Conservation (phyloP, 1,284 basidiomycete genomes). For the Cryptococcus depauperatus region DNA sequence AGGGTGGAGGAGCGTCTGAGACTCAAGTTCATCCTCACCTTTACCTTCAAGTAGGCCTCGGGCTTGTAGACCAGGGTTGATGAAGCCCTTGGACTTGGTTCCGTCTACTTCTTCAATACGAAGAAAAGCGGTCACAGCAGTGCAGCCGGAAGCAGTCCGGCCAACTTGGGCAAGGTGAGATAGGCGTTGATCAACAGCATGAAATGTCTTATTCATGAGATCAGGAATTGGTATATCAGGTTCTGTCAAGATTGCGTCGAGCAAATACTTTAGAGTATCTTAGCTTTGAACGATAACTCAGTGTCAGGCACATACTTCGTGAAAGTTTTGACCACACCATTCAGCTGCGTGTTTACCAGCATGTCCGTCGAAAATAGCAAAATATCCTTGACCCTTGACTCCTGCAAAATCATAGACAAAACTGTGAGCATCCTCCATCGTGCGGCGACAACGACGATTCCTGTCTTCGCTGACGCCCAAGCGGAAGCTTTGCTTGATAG, state of each 20-base stretch:
- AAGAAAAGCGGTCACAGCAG: constrained; percentile 93
- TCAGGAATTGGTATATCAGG: constrained; percentile 63
- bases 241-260: constrained; percentile 41
- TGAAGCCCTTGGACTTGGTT: constrained; percentile 33
- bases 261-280: constrained; percentile 33
- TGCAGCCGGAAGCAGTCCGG: constrained; percentile 93
- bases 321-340: constrained; percentile 96
- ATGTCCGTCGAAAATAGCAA: constrained; percentile 96
- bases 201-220: constrained; percentile 86
- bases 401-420: constrained; percentile 90
- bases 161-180: constrained; percentile 75
- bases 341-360: constrained; percentile 98
- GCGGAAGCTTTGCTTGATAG: too few species aligned
- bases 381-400: constrained; percentile 90
- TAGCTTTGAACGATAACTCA: neutral
- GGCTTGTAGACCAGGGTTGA: constrained; percentile 31
- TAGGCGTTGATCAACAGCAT: constrained; percentile 74
- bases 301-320: constrained; percentile 56
- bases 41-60: constrained; percentile 40
- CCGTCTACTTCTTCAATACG: constrained; percentile 68
- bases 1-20: constrained; percentile 20
- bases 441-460: constrained; percentile 74
- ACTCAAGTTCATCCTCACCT: constrained; percentile 43
- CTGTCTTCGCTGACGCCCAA: constrained; percentile 83
- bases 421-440: constrained; percentile 97